Evolutionary conservation across 2,329 filamentous ascomycete genomes (phyloP).

Genomic region (Hypoxylon sp.): DNA sequence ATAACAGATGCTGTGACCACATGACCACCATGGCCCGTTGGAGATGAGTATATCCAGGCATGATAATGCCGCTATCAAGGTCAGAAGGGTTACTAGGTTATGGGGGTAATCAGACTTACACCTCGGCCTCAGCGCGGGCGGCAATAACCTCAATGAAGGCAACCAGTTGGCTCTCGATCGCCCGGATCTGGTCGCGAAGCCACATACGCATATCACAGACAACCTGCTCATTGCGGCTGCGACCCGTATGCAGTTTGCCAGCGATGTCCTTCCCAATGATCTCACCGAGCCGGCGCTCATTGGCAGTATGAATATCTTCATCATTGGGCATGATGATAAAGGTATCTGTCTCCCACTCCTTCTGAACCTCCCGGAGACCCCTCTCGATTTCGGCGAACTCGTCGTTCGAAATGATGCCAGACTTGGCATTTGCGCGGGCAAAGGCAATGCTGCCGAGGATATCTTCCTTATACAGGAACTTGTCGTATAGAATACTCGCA

Average conservation of each 20-base stretch:
- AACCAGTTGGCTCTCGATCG: constrained; percentile 76
- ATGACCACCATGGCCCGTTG: constrained; percentile 79
- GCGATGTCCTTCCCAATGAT: constrained; percentile 87
- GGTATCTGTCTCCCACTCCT: constrained; percentile 65
- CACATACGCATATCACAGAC: constrained; percentile 92
- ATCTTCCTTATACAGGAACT: constrained; percentile 82
- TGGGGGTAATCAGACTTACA: constrained; percentile 51
- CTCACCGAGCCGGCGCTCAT: constrained; percentile 81
- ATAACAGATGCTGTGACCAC: constrained; percentile 82
- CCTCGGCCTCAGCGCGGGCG: constrained; percentile 75
- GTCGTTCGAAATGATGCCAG: constrained; percentile 77
- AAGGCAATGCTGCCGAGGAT: constrained; percentile 85
- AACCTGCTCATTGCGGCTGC: constrained; percentile 91
- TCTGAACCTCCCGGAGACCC: constrained; percentile 71
- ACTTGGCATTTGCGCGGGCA: constrained; percentile 82
- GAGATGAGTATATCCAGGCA: constrained; percentile 84
- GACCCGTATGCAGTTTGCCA: constrained; percentile 89
- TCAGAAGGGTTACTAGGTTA: too few relatives aligned
- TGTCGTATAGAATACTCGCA: constrained; percentile 83
- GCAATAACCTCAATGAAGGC: constrained; percentile 78
- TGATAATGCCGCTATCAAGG: constrained; percentile 57
- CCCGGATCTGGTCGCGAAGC: constrained; percentile 80
- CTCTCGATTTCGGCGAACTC: constrained; percentile 82
- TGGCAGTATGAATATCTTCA: constrained; percentile 76
- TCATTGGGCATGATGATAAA: constrained; percentile 67